Conservation (phyloP, 495 filamentous ascomycete species). For the Astrocystis sublimbata region DNA sequence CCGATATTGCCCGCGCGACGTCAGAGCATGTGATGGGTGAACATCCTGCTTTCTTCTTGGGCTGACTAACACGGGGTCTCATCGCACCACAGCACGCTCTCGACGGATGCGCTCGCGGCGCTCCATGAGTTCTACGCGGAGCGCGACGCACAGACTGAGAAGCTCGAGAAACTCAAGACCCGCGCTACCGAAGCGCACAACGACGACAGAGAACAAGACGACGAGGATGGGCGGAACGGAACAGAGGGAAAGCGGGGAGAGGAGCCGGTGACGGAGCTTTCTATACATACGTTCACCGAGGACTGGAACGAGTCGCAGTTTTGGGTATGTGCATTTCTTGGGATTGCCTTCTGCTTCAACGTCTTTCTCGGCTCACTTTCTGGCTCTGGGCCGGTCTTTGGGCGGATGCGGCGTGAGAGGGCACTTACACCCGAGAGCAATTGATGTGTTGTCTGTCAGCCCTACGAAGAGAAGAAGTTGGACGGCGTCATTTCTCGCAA, state of each 20-base stretch:
- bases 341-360: background rate
- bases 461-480: no score
- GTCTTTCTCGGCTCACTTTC: background rate
- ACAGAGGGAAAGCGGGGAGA: slow-evolving; percentile 17
- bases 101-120: slow-evolving; percentile 59
- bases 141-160: slow-evolving; percentile 58
- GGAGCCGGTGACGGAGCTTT: slow-evolving; percentile 39
- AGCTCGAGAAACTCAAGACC: slow-evolving; percentile 61
- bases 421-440: no score
- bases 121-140: slow-evolving; percentile 70
- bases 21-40: background rate
- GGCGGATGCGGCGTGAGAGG: background rate
- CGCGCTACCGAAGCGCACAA: slow-evolving; percentile 48
- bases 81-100: slow-evolving; percentile 50
- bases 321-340: slow-evolving; percentile 55
- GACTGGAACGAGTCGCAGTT: slow-evolving; percentile 84
- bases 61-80: background rate
- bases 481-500: no score
- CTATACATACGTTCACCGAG: slow-evolving; percentile 73
- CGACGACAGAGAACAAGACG: background rate
- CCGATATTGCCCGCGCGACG: no score
- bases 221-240: background rate
- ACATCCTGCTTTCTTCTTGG: background rate
- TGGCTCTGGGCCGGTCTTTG: background rate
- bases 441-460: no score